These are phyloP conservation scores for Candida krabiensis DNA, from an alignment of 805 yeast species.

Conservation along the genomic window DNA sequence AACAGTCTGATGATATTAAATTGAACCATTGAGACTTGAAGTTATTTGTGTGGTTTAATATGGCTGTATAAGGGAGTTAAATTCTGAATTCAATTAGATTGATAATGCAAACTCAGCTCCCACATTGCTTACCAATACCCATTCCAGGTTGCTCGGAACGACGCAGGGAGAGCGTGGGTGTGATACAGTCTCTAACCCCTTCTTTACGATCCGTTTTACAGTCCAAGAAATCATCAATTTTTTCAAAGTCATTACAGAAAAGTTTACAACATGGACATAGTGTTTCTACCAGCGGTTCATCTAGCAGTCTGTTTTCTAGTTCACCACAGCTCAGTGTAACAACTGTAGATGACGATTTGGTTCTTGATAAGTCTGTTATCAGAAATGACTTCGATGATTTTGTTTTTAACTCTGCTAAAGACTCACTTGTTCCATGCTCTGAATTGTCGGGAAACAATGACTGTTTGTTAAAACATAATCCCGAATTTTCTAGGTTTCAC, in stretches of 20 bases:
- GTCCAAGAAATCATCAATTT: slow-evolving; percentile 5
- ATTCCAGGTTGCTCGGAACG: neutral
- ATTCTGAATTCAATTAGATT: neutral
- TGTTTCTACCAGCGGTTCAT: neutral
- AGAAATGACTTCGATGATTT: slow-evolving; percentile 1
- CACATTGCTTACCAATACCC: neutral
- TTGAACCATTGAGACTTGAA: too few species aligned
- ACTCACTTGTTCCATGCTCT: too few species aligned
- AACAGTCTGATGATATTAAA: too few species aligned
- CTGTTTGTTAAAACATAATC: too few species aligned
- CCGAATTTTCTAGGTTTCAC: too few species aligned
- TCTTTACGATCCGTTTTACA: slow-evolving; percentile 9
- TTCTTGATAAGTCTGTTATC: too few species aligned
- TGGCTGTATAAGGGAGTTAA: neutral
- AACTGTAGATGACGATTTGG: too few species aligned
- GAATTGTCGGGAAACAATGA: too few species aligned
- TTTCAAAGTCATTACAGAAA: neutral
- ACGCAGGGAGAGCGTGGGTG: too few species aligned
- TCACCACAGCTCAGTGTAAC: neutral
- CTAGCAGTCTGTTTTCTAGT: neutral
- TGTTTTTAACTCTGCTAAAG: too few species aligned
- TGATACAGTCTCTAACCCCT: slow-evolving; percentile 5
- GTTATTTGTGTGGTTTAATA: too few species aligned
- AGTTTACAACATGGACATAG: neutral
- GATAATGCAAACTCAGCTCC: neutral